phyloP scores from a whole-genome alignment of 371 early-diverging fungal species.

The Mortierella sp. region DNA sequence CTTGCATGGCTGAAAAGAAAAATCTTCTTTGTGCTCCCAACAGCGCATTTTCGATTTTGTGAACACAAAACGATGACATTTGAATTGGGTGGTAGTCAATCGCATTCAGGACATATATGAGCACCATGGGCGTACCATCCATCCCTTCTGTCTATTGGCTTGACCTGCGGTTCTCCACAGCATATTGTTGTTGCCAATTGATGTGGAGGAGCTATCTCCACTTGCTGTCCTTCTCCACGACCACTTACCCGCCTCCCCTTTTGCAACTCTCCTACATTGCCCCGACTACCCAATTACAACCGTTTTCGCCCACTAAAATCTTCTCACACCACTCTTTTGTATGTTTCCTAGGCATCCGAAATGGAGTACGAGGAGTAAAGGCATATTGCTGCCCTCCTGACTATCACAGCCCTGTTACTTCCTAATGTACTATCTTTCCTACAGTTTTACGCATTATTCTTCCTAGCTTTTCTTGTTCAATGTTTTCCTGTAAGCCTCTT shows the following conservation, averaged over 20 bases:
- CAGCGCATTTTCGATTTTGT: background rate
- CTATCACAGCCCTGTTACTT: background rate
- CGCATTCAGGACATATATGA: background rate
- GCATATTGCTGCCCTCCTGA: background rate
- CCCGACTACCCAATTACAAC: background rate
- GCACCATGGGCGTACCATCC: background rate
- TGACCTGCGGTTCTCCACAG: background rate
- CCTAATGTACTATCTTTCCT: background rate
- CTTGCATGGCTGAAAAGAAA: background rate
- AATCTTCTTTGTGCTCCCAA: constrained; percentile 6
- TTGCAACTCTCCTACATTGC: background rate
- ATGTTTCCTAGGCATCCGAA: constrained; percentile 26
- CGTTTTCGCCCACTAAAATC: background rate
- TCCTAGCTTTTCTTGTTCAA: background rate
- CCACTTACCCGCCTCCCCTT: too few relatives aligned
- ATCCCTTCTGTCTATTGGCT: background rate
- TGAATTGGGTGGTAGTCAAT: background rate
- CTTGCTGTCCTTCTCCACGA: background rate
- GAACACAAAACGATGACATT: background rate
- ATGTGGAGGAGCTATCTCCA: background rate
- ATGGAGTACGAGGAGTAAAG: constrained; percentile 25
- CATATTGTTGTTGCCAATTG: background rate
- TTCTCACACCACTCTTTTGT: background rate
- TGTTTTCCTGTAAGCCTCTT: background rate
- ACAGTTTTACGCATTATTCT: background rate